phyloP scores from a whole-genome alignment of 2,329 filamentous ascomycete species.

The Bipolaris zeicola region DNA sequence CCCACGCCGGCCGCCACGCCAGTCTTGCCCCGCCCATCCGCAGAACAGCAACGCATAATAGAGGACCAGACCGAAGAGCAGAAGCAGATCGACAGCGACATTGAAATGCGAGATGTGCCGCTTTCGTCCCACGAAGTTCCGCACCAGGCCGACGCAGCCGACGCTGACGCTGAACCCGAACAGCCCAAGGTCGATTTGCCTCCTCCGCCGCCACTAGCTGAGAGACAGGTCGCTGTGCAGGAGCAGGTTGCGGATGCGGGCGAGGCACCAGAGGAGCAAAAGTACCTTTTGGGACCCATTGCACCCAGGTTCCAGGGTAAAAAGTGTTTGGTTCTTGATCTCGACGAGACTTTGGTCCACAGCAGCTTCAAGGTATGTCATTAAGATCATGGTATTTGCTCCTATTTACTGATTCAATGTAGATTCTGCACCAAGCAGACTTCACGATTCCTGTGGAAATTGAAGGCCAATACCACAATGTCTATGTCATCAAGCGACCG shows the following conservation, averaged over 20 bases:
- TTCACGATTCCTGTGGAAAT: slow-evolving; percentile 99
- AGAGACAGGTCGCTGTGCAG: slow-evolving; percentile 50
- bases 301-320: slow-evolving; percentile 79
- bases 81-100: slow-evolving; percentile 58
- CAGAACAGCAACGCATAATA: slow-evolving; percentile 51
- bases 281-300: slow-evolving; percentile 81
- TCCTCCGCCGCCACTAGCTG: slow-evolving; percentile 60
- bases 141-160: slow-evolving; percentile 39
- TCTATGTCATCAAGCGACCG: slow-evolving; percentile 99
- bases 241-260: slow-evolving; percentile 51
- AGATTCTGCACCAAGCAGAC: slow-evolving; percentile 97
- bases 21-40: slow-evolving; percentile 41
- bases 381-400: background rate
- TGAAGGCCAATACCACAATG: slow-evolving; percentile 98
- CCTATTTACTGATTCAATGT: slow-evolving; percentile 22
- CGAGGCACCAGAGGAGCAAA: slow-evolving; percentile 57
- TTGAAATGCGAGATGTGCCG: slow-evolving; percentile 69
- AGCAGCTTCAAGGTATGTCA: slow-evolving; percentile 91
- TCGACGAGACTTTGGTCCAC: slow-evolving; percentile 96
- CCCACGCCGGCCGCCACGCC: slow-evolving; percentile 53
- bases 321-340: slow-evolving; percentile 92
- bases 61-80: slow-evolving; percentile 57
- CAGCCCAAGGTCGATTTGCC: slow-evolving; percentile 57
- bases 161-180: slow-evolving; percentile 30
- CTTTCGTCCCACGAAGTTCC: slow-evolving; percentile 58